phyloP scores from a whole-genome alignment of 108 stramenopile genomes.

The Aureococcus anophagefferens region DNA sequence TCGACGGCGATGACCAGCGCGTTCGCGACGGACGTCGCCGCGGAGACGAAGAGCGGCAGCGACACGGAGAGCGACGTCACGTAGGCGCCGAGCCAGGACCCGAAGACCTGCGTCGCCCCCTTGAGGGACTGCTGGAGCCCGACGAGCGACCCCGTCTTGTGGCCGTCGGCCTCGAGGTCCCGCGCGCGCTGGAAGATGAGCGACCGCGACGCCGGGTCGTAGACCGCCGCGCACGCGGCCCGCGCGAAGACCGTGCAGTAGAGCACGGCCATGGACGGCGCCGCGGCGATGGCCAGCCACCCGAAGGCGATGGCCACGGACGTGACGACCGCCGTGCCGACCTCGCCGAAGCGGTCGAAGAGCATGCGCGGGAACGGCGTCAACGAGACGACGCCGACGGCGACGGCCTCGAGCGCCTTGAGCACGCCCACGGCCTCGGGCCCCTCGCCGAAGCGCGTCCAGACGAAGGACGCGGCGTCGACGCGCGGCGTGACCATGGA shows the following conservation, averaged over 20 bases:
- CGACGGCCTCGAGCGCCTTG: background rate
- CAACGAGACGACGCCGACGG: background rate
- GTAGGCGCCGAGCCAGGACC: constrained; percentile 1
- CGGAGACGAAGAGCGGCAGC: background rate
- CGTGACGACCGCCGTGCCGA: background rate
- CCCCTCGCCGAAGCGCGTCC: background rate
- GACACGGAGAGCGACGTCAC: background rate
- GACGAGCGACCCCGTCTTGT: background rate
- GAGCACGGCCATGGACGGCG: background rate
- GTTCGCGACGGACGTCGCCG: background rate
- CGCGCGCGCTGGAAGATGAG: background rate
- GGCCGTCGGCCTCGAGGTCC: background rate
- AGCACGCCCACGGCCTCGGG: background rate
- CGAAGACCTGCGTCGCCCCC: background rate
- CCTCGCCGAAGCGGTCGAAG: background rate
- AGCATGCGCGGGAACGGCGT: background rate
- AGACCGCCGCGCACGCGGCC: background rate
- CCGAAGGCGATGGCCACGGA: background rate
- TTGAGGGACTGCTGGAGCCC: background rate
- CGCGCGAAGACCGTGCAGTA: background rate
- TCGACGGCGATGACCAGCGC: background rate
- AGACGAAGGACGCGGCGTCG: background rate
- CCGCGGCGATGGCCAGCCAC: background rate
- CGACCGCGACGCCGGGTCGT: background rate
- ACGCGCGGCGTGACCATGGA: background rate